phyloP scores from a whole-genome alignment of 2,329 filamentous ascomycete species.

The Pseudogymnoascus sp. region DNA sequence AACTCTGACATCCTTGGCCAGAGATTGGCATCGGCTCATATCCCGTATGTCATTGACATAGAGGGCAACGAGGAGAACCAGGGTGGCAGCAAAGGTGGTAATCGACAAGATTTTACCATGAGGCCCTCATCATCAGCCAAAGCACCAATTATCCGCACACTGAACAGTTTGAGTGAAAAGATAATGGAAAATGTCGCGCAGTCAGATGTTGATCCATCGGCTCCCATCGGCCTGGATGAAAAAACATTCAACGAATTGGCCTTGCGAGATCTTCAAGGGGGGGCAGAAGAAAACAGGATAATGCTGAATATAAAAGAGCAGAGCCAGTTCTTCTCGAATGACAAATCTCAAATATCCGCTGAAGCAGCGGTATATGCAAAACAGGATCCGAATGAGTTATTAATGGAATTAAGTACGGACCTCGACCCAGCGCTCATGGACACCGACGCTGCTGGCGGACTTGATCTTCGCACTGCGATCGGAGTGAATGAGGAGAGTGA shows the following conservation, averaged over 20 bases:
- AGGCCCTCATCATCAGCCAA: slow-evolving; percentile 64
- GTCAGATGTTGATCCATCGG: slow-evolving; percentile 60
- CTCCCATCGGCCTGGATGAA: slow-evolving; percentile 60
- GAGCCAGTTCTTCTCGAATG: slow-evolving; percentile 67
- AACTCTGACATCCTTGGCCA: slow-evolving; percentile 48
- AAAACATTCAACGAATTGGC: slow-evolving; percentile 66
- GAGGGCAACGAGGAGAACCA: slow-evolving; percentile 94
- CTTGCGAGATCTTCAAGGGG: slow-evolving; percentile 70
- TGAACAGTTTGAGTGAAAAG: slow-evolving; percentile 89
- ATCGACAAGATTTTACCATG: slow-evolving; percentile 86
- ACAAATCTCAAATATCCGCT: slow-evolving; percentile 33
- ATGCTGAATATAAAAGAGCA: slow-evolving; percentile 85
- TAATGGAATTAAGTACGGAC: slow-evolving; percentile 56
- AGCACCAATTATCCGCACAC: slow-evolving; percentile 77
- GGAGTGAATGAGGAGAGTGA: slow-evolving; percentile 64
- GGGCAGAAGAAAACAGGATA: slow-evolving; percentile 67
- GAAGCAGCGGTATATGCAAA: slow-evolving; percentile 48
- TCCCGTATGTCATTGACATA: slow-evolving; percentile 86
- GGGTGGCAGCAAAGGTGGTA: slow-evolving; percentile 72
- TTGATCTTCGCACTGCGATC: slow-evolving; percentile 56
- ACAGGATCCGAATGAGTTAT: slow-evolving; percentile 61
- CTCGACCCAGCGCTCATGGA: slow-evolving; percentile 42
- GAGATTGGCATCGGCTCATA: slow-evolving; percentile 52
- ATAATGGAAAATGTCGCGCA: slow-evolving; percentile 83
- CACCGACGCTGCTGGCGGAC: slow-evolving; percentile 40